A percentile compares a stretch with the other conserved stretches of the same genome.
Conservation (phyloP, 441 rosid species). For the Hura crepitans region DNA sequence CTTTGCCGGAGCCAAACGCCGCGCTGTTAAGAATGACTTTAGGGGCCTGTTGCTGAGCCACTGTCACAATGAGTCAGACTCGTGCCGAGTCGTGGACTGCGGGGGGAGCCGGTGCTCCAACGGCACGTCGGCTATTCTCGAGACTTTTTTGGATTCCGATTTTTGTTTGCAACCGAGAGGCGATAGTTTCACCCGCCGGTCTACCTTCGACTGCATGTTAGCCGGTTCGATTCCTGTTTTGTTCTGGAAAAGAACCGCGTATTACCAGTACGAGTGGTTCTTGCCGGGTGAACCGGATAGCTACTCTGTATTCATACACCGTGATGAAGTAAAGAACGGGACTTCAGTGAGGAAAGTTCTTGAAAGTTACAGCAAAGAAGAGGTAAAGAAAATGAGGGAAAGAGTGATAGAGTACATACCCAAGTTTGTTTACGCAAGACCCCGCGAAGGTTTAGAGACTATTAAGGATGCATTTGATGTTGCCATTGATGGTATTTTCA, state of each 20-base stretch:
- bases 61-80: slow-evolving; percentile 47
- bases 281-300: slow-evolving; percentile 58
- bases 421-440: slow-evolving; percentile 57
- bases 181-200: slow-evolving; percentile 85
- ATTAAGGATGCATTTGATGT: slow-evolving; percentile 80
- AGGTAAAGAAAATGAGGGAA: slow-evolving; percentile 68
- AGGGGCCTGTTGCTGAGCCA: slow-evolving; percentile 57
- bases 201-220: slow-evolving; percentile 85
- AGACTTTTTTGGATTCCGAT: slow-evolving; percentile 64
- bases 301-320: slow-evolving; percentile 78
- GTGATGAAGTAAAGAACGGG: slow-evolving; percentile 65
- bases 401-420: slow-evolving; percentile 70
- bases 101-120: slow-evolving; percentile 53
- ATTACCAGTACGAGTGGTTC: slow-evolving; percentile 86
- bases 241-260: slow-evolving; percentile 83
- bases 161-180: slow-evolving; percentile 94
- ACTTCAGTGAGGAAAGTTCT: slow-evolving; percentile 55
- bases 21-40: slow-evolving; percentile 56
- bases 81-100: slow-evolving; percentile 65
- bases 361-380: slow-evolving; percentile 51
- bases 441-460: slow-evolving; percentile 49
- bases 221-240: slow-evolving; percentile 93
- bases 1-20: slow-evolving; percentile 81
- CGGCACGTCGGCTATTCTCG: slow-evolving; percentile 67
- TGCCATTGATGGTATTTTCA: slow-evolving; percentile 75